These are phyloP conservation scores for Starmerella sp. DNA, from an alignment of 805 yeast species.

Conservation along the genomic window DNA sequence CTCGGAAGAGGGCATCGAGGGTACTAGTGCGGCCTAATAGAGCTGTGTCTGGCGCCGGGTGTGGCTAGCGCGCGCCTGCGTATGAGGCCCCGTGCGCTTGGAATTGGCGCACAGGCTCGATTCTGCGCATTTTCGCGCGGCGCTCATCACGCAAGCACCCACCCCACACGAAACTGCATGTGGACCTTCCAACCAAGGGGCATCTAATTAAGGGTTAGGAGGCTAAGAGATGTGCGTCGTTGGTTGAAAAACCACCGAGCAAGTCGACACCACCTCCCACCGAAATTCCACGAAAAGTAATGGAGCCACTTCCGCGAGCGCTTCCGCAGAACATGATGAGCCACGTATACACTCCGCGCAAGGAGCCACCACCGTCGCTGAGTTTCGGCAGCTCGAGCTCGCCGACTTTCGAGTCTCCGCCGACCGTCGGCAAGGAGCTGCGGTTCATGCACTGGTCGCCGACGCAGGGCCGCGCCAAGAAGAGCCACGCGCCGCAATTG, in stretches of 20 bases:
- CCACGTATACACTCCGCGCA: slow-evolving; percentile 11
- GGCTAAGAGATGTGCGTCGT: neutral
- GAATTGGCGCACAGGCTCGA: neutral
- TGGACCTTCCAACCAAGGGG: neutral
- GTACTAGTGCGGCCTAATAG: neutral
- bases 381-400: slow-evolving; percentile 20
- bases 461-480: neutral
- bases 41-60: too few relatives aligned
- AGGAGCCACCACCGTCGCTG: slow-evolving; percentile 15
- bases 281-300: neutral
- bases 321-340: neutral
- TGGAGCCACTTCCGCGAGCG: neutral
- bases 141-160: too few relatives aligned
- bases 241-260: neutral
- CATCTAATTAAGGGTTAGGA: slow-evolving; percentile 1
- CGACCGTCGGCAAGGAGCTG: neutral
- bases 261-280: neutral
- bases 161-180: neutral
- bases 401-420: slow-evolving; percentile 16
- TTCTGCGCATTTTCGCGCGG: neutral
- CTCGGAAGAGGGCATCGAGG: neutral
- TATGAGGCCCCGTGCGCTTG: too few relatives aligned
- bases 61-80: too few relatives aligned
- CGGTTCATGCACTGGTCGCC: slow-evolving; percentile 11
- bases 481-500: slow-evolving; percentile 3